Evolutionary conservation across 768 basidiomycete genomes (phyloP), one percentile per base, ranked within the genome.

Genomic region (Hirschioporus abietinus): DNA sequence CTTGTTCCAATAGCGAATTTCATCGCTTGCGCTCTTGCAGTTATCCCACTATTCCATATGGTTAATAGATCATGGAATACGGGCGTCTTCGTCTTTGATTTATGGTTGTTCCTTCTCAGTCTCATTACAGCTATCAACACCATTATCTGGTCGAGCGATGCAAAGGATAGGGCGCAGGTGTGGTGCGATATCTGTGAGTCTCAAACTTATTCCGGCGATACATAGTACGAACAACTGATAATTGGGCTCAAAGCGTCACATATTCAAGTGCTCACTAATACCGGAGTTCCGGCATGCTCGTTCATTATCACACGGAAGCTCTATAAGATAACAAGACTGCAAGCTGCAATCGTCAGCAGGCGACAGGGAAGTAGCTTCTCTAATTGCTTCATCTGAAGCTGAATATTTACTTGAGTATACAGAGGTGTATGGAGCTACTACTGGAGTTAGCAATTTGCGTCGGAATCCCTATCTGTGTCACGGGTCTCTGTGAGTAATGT

Each of bases 61-160:
- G 74, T 88, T 59, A 82, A 88, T 52, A 12, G 12, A 52, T 86
- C 88, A 34, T 87, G 86, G 84, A 89, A 91, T 72, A 82, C 86
- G 10, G 91, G 89, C 26, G 92, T 91, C 15, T 86, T 91, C 68
- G 75, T 86, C 58, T 88, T 85, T 78, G 92, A 93, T 78, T 67
- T 79, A 35, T 93, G 91, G 92, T 80, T 82, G 8, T 85, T 81
- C 1, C 64, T 85, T 9, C 78, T 78, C 20, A 87, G 86, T 73
- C 81, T 93, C 62, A 82, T 81, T 63, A 75, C 80, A 63, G 87
- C 84, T 70, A 76, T 93, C 70, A 89, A 93, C 77, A 82, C 87
- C 3, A 77, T 92, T 57, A 72, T 93, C 18, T 95, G 92, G 92
- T 79, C 78, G 66, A 78, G 83, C 25, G 88, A 83, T 71, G 80